Percentiles rank a stretch among this genome's conserved stretches.
Evolutionary conservation across 2,329 filamentous ascomycete species (phyloP).

Genomic region (Periconia sp.): DNA sequence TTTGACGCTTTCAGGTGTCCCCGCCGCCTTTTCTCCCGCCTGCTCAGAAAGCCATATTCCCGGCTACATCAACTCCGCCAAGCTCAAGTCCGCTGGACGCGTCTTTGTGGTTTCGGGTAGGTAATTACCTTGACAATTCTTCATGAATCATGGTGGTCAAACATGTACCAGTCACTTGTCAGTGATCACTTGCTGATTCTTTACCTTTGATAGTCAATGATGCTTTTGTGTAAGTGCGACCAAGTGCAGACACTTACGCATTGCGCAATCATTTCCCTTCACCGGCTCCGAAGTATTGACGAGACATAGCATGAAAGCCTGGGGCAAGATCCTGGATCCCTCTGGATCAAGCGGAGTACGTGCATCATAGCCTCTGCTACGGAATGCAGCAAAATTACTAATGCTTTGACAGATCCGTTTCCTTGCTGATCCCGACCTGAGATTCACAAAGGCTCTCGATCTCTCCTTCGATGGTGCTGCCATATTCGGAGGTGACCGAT

Average conservation of each 20-base stretch:
- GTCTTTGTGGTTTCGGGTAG: conserved; percentile 78
- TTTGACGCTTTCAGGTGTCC: conserved; percentile 37
- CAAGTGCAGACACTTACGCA: too few relatives aligned
- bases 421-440: conserved; percentile 78
- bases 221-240: conserved; percentile 89
- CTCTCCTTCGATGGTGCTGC: conserved; percentile 79
- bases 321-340: conserved; percentile 79
- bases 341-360: conserved; percentile 75
- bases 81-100: conserved; percentile 78
- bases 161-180: too few relatives aligned
- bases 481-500: conserved; percentile 81
- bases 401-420: conserved; percentile 74
- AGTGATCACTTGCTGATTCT: conserved; percentile 9
- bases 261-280: too few relatives aligned
- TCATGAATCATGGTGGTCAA: too few relatives aligned
- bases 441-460: conserved; percentile 84
- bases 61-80: conserved; percentile 80
- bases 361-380: too few relatives aligned
- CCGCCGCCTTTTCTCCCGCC: conserved; percentile 58
- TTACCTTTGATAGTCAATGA: conserved; percentile 71
- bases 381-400: conserved; percentile 14
- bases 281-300: too few relatives aligned
- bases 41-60: conserved; percentile 79
- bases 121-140: conserved; percentile 1
- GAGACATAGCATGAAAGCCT: conserved; percentile 79